Evolutionary conservation across 306 rosid species (phyloP).

Genomic region (Vigna radiata): DNA sequence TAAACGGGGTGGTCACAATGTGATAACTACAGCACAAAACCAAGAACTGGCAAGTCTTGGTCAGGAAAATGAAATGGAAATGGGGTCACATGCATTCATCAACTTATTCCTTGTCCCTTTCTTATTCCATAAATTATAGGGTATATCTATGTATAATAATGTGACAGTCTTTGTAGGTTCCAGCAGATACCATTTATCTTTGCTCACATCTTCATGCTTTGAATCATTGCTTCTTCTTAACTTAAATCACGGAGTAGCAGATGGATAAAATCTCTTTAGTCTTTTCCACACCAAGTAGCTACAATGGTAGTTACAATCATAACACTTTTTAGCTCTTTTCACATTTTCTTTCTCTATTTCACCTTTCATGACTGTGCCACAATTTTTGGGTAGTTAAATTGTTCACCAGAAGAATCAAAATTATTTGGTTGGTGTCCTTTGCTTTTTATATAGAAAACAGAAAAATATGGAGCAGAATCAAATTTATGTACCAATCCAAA

Average conservation of each 20-base stretch:
- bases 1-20: slow-evolving; percentile 29
- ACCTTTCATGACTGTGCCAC: slow-evolving; percentile 18
- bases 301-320: slow-evolving; percentile 49
- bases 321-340: slow-evolving; percentile 31
- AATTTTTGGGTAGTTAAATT: slow-evolving; percentile 7
- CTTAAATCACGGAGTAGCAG: slow-evolving; percentile 63
- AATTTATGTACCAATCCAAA: slow-evolving; percentile 39
- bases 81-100: slow-evolving; percentile 60
- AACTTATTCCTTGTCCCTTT: slow-evolving; percentile 47
- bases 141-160: slow-evolving; percentile 31
- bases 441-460: background rate
- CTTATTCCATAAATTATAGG: slow-evolving; percentile 51
- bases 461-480: slow-evolving; percentile 32
- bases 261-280: slow-evolving; percentile 41
- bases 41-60: slow-evolving; percentile 50
- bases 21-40: slow-evolving; percentile 51
- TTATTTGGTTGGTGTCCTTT: background rate
- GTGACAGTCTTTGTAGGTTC: slow-evolving; percentile 3
- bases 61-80: slow-evolving; percentile 45
- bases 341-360: background rate
- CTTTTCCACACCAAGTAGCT: slow-evolving; percentile 48
- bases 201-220: slow-evolving; percentile 49
- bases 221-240: slow-evolving; percentile 39
- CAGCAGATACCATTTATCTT: background rate
- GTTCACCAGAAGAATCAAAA: slow-evolving; percentile 19